phyloP scores from a whole-genome alignment of 2,329 filamentous ascomycete genomes.

The Talaromyces sp. region DNA sequence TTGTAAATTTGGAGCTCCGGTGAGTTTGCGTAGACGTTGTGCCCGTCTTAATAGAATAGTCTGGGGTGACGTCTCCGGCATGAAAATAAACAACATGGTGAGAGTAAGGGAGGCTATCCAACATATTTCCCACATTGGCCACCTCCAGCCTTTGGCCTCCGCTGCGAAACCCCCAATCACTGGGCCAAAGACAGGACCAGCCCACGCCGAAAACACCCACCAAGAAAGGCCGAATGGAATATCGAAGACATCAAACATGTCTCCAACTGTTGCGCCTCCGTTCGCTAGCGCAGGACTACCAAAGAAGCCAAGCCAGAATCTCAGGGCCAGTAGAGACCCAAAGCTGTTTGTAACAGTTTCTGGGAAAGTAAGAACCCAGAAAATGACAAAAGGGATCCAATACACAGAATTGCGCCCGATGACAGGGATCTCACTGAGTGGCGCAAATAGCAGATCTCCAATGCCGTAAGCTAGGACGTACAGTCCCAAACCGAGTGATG shows the following conservation, averaged over 20 bases:
- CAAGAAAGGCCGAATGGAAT: conserved; percentile 55
- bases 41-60: conserved; percentile 64
- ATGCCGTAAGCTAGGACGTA: conserved; percentile 50
- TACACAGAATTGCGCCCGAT: conserved; percentile 68
- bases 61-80: conserved; percentile 62
- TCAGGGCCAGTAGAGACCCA: conserved; percentile 60
- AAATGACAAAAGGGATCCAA: conserved; percentile 64
- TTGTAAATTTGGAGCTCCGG: background rate
- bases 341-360: conserved; percentile 42
- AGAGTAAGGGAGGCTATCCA: conserved; percentile 60
- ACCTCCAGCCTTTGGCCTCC: conserved; percentile 53
- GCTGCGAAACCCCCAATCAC: conserved; percentile 62
- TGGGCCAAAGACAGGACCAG: conserved; percentile 60
- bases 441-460: conserved; percentile 64
- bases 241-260: conserved; percentile 43
- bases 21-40: background rate
- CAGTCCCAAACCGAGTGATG: conserved; percentile 33
- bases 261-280: conserved; percentile 2
- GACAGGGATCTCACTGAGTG: conserved; percentile 63
- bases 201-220: conserved; percentile 53
- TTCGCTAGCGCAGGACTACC: conserved; percentile 63
- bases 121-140: conserved; percentile 57
- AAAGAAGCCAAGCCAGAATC: conserved; percentile 65
- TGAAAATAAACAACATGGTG: conserved; percentile 57
- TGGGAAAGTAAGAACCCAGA: conserved; percentile 65